Conservation (phyloP, 495 filamentous ascomycete genomes). For the Hypoxylon subgilvum region DNA sequence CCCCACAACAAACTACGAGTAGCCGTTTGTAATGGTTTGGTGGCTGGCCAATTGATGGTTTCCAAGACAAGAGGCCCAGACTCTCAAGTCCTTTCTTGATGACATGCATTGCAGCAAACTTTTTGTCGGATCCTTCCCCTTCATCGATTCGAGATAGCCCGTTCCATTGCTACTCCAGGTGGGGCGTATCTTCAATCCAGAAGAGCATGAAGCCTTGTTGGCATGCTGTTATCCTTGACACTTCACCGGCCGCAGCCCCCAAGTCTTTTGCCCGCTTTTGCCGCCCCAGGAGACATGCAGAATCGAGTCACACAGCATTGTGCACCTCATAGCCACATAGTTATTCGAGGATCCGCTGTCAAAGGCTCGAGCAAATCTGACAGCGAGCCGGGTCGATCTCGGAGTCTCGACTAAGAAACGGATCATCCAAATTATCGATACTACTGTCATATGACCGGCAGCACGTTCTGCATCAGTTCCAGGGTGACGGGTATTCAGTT, state of each 20-base stretch:
- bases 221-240: constrained; percentile 1
- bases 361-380: constrained; percentile 1
- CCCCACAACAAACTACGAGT: constrained; percentile 19
- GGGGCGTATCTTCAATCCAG: constrained; percentile 6
- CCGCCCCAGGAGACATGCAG: constrained; percentile 27
- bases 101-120: constrained; percentile 21
- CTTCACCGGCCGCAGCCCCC: constrained; percentile 4
- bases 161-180: constrained; percentile 2
- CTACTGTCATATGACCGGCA: not conserved
- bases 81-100: constrained; percentile 8
- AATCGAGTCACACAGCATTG: constrained; percentile 35
- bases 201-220: constrained; percentile 4
- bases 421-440: constrained; percentile 1
- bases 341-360: constrained; percentile 9
- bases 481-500: not conserved
- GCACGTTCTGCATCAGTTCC: constrained; percentile 1
- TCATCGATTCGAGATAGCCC: constrained; percentile 11
- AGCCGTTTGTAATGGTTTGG: not conserved
- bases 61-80: not conserved
- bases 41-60: constrained; percentile 9
- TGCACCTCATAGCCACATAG: constrained; percentile 1
- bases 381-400: constrained; percentile 1
- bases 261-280: constrained; percentile 20
- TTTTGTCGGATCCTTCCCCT: constrained; percentile 6
- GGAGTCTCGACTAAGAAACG: not conserved